These are phyloP conservation scores for Hyaloscypha hepaticicola DNA, from an alignment of 495 filamentous ascomycete genomes.

Conservation along the genomic window DNA sequence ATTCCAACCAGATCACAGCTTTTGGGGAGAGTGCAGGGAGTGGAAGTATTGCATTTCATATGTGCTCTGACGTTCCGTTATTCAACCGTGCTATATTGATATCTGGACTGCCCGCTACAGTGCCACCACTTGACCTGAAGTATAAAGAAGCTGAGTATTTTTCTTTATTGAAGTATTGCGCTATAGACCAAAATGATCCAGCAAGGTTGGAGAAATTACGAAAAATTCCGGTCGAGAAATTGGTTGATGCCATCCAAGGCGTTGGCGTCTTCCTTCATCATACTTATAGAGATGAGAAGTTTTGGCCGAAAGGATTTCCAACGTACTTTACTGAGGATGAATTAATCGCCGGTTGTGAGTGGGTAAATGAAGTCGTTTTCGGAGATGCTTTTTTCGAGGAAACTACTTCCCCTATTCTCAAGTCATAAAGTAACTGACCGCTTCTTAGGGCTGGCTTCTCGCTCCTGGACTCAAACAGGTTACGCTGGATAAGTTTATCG, in stretches of 20 bases:
- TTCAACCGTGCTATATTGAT: constrained; percentile 4
- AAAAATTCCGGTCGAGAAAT: neutral
- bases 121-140: neutral
- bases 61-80: neutral
- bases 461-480: neutral
- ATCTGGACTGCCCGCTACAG: neutral
- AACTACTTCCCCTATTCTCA: neutral
- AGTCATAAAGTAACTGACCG: too few relatives aligned
- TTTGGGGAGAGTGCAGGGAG: constrained; percentile 51
- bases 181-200: neutral
- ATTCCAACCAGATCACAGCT: constrained; percentile 38
- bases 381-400: neutral
- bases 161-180: constrained; percentile 1
- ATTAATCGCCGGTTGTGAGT: neutral
- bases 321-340: neutral
- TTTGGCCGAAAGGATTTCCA: neutral
- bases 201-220: neutral
- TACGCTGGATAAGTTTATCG: neutral
- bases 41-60: neutral
- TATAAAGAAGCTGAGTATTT: neutral
- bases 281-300: neutral
- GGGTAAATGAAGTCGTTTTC: neutral
- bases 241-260: neutral
- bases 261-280: neutral
- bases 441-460: neutral